phyloP scores from a whole-genome alignment of 257 asterid genomes.

The Solanum boliviense region DNA sequence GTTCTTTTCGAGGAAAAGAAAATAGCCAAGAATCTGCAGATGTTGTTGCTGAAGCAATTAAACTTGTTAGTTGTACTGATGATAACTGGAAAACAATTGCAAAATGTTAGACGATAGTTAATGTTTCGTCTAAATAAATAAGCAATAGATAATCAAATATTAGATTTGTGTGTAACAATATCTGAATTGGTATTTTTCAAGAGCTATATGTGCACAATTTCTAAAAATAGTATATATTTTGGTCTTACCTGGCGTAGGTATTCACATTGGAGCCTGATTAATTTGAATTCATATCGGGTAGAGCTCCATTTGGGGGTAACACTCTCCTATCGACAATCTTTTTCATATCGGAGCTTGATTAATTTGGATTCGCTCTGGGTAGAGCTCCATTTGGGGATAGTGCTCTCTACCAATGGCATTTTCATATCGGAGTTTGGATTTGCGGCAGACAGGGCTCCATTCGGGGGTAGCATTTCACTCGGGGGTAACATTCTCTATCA shows the following conservation, averaged over 20 bases:
- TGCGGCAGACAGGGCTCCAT: rapidly evolving
- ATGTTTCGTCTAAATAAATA: neutral
- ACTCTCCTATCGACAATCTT: rapidly evolving
- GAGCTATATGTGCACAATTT: neutral
- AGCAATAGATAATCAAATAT: neutral
- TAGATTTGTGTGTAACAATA: neutral
- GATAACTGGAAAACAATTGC: neutral
- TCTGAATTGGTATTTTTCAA: neutral
- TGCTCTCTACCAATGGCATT: too few relatives aligned
- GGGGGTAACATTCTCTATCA: neutral
- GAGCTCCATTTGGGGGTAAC: neutral
- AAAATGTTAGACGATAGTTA: neutral
- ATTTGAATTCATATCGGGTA: too few relatives aligned
- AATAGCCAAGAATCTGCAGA: neutral
- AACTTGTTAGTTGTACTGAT: neutral
- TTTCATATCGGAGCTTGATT: too few relatives aligned
- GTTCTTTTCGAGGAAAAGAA: neutral
- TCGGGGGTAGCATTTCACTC: too few relatives aligned
- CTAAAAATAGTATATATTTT: neutral
- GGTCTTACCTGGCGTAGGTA: neutral
- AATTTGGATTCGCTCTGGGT: rapidly evolving
- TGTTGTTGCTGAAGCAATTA: neutral
- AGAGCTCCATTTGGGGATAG: too few relatives aligned
- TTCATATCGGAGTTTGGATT: too few relatives aligned
- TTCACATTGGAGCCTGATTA: neutral